Base-by-base conservation (phyloP, 345 rosid species). In the Eucalyptus tenuipes region DNA sequence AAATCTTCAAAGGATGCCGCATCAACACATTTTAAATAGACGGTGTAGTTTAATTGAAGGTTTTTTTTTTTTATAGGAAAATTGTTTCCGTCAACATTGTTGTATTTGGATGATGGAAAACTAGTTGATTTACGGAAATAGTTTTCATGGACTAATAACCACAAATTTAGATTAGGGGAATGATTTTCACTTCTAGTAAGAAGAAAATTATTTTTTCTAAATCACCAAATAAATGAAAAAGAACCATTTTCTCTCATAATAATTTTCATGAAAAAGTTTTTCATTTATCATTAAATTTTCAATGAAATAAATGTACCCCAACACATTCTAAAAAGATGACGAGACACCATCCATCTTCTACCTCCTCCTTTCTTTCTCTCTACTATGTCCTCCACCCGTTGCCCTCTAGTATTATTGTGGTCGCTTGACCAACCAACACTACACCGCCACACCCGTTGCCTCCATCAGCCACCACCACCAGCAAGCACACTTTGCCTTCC, bases 371-470 rank as follows among this genome's bases (percentile, higher is more conserved):
- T 52, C 57, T 25, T 57, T 57, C 66, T 57, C 66, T 27, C 6
- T 57, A 12, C 64, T 25, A 25, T 57, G 13, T 5, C n/a, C 14
- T 57, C 12, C 5, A 3, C n/a, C 25, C 25, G n/a, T 57, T 27
- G 7, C 7, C 64, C 14, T 57, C 64, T 1, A 25, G 5, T 57
- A 25, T 57, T n/a, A 25, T 14, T 0, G 3, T 11, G n/a, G n/a
- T 25, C 2, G 1, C n/a, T 57, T n/a, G n/a, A 57, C 25, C 7
- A 27, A 27, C n/a, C n/a, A 25, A 25, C 8, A 25, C n/a, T 25
- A 10, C 4, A 4, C 66, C 29, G 8, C 66, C 12, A 27, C 66
- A 57, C 7, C 66, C 66, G 10, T 14, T 27, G 12, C 66, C 66
- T 61, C 68, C 68, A 61, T 13, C 16, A 29, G 4, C 68, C 68